Conservation (phyloP, 2,329 filamentous ascomycete genomes). For the Chaetomiaceae sp. region DNA sequence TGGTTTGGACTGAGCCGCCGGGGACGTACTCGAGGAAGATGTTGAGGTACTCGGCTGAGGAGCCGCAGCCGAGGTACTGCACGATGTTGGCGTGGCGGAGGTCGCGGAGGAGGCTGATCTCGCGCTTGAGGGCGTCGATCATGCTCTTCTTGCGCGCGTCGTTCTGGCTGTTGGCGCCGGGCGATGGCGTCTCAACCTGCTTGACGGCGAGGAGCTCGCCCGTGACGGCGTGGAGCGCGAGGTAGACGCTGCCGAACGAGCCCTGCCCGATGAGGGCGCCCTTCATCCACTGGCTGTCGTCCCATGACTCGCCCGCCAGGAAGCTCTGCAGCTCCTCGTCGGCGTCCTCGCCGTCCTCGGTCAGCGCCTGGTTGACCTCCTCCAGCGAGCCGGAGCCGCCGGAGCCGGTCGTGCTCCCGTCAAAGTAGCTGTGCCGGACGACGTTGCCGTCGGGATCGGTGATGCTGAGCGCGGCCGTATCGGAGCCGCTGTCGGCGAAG, state of each 20-base stretch:
- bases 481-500: conserved; percentile 69
- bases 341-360: conserved; percentile 84
- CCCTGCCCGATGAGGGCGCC: conserved; percentile 94
- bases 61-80: conserved; percentile 93
- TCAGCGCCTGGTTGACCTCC: conserved; percentile 78
- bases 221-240: conserved; percentile 91
- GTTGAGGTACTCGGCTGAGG: conserved; percentile 86
- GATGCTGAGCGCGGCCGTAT: conserved; percentile 63
- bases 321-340: conserved; percentile 89
- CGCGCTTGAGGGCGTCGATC: conserved; percentile 94
- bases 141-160: conserved; percentile 95
- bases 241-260: conserved; percentile 92
- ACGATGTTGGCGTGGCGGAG: conserved; percentile 96
- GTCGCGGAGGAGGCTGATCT: conserved; percentile 89
- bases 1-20: conserved; percentile 93
- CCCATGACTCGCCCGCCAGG: conserved; percentile 87
- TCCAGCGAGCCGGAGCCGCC: conserved; percentile 68
- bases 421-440: conserved; percentile 74
- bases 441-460: conserved; percentile 72
- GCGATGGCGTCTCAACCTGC: conserved; percentile 85
- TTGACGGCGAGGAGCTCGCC: conserved; percentile 98
- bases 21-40: conserved; percentile 99
- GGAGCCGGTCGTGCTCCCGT: conserved; percentile 58
- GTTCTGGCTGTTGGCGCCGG: conserved; percentile 71
- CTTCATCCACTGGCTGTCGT: conserved; percentile 99